These are phyloP conservation scores for Amorphotheca resinae DNA, from an alignment of 495 filamentous ascomycete genomes.

Conservation along the genomic window DNA sequence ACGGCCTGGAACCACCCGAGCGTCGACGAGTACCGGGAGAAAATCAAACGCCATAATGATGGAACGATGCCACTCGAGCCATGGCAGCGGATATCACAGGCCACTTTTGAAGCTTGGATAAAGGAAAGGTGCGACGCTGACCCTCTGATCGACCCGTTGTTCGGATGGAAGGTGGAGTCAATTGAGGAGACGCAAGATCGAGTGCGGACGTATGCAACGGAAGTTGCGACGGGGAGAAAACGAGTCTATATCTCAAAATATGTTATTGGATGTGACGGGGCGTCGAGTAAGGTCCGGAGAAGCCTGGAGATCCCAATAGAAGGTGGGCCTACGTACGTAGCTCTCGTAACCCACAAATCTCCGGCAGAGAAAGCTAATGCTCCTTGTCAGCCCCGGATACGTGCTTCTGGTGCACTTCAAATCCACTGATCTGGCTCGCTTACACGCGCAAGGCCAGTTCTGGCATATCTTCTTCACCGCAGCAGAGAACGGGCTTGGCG, in stretches of 20 bases:
- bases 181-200: background rate
- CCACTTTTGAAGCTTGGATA: background rate
- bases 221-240: background rate
- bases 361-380: background rate
- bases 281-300: constrained; percentile 2
- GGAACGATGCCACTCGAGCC: background rate
- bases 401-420: constrained; percentile 26
- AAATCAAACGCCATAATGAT: background rate
- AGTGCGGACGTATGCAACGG: background rate
- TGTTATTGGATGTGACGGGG: background rate
- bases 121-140: background rate
- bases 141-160: background rate
- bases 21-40: background rate
- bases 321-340: constrained; percentile 1
- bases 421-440: constrained; percentile 18
- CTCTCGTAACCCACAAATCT: background rate
- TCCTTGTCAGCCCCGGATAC: background rate
- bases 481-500: constrained; percentile 7
- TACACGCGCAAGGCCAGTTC: constrained; percentile 18
- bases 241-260: background rate
- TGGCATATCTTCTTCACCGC: constrained; percentile 23
- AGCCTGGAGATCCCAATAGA: background rate
- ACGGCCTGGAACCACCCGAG: constrained; percentile 1
- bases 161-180: background rate
- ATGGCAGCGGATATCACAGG: background rate